phyloP scores from a whole-genome alignment of 2,329 filamentous ascomycete genomes.

The Pseudogymnoascus sp. region DNA sequence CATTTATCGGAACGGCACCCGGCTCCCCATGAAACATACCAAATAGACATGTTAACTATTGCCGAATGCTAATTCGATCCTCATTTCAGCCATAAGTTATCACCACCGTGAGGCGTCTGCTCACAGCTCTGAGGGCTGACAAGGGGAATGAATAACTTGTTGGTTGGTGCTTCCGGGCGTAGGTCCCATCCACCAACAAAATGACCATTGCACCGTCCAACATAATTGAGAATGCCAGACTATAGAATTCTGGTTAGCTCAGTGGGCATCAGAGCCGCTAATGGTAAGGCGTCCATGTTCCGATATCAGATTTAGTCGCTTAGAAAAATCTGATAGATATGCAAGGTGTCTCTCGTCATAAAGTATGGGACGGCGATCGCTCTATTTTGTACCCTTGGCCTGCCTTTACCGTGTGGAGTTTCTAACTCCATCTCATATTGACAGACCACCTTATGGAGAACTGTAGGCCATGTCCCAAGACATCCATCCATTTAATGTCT shows the following conservation, averaged over 20 bases:
- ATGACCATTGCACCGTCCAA: not conserved
- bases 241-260: not conserved
- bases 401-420: not conserved
- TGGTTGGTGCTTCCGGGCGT: not conserved
- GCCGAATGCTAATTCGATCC: not conserved
- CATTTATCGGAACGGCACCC: not conserved
- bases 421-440: not conserved
- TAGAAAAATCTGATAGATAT: slow-evolving; percentile 4
- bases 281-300: not conserved
- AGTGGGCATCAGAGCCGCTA: not conserved
- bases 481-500: not conserved
- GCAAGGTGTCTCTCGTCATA: slow-evolving; percentile 4
- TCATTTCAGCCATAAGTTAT: not conserved
- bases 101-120: not conserved
- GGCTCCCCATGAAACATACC: not conserved
- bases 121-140: not conserved
- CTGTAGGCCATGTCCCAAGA: not conserved
- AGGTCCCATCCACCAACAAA: not conserved
- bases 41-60: not conserved
- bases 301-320: slow-evolving; percentile 3
- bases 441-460: not conserved
- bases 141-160: not conserved
- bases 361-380: not conserved
- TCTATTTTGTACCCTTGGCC: not conserved
- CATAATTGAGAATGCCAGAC: not conserved